Base-by-base conservation (phyloP, 768 basidiomycete species). In the Amanita subjunquillea region DNA sequence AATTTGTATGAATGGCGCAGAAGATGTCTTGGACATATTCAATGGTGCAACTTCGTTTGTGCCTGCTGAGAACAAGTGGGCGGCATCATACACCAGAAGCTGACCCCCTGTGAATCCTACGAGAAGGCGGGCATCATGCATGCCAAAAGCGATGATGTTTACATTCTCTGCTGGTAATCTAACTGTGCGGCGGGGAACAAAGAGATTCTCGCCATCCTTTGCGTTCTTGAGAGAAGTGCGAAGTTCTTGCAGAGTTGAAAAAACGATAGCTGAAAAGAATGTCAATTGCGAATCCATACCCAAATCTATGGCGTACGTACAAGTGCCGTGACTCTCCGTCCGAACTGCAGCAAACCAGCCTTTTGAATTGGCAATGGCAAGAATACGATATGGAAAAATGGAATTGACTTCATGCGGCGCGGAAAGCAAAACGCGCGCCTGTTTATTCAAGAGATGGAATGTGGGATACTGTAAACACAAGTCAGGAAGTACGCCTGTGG, bases 281-380 rank as follows among this genome's bases (percentile, higher is more conserved):
- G 40, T 3, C 32, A 45, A 32, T 48, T 49, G 46, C 41, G 47
- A 36, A 29, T 41, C 30, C 39, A 50, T 45, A 9, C 8, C 49
- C 29, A 42, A 29, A 39, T 46, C 22, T 22, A 17, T 17, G 44
- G 49, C 48, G 48, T 45, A 46, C 51, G 30, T 34, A 49, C 17
- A 50, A 54, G 65, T 58, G 48, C 66, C 58, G 49, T 65, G 60
- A 43, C 44, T 45, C 22, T 53, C 51, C 46, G 66, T 59, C 41
- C 59, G 72, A 8, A 79, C 75, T 30, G 85, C 84, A 43, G 78
- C 83, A 64, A 89, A 90, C 80, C 82, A 89, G 27, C 79, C 83
- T 56, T 70, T 75, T 10, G 70, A 65, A 60, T 82, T 85, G 2
- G 81, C 73, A 2, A 77, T 70, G 3, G 80, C 74, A 57, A 91